phyloP scores from a whole-genome alignment of 257 asterid genomes.

The Solanum piurae region DNA sequence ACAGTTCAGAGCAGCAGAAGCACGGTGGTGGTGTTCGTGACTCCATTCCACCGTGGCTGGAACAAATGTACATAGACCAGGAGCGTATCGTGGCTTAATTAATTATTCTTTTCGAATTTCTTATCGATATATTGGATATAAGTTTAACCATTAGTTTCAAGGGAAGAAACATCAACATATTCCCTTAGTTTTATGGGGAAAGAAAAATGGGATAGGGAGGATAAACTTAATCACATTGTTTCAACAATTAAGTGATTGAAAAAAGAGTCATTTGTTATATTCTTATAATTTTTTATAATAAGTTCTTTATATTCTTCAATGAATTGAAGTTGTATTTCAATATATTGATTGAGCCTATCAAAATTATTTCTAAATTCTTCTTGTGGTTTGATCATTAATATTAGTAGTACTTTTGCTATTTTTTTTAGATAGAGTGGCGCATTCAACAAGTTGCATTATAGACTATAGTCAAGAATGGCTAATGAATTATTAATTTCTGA shows the following conservation, averaged over 20 bases:
- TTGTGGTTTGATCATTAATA: background rate
- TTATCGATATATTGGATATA: background rate
- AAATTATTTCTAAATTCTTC: background rate
- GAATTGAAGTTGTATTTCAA: background rate
- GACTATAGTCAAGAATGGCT: background rate
- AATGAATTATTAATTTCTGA: background rate
- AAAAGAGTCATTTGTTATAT: background rate
- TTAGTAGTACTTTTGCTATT: background rate
- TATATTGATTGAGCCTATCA: background rate
- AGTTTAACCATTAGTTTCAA: background rate
- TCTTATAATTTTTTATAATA: background rate
- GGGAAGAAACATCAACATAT: background rate
- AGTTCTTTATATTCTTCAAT: background rate
- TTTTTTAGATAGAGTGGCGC: background rate
- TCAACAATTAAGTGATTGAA: slow-evolving; percentile 3
- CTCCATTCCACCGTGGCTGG: slow-evolving; percentile 51
- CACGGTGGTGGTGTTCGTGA: slow-evolving; percentile 23
- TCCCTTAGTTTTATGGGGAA: background rate
- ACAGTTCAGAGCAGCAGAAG: slow-evolving; percentile 27
- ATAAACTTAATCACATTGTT: slow-evolving; percentile 2
- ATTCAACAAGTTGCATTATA: background rate
- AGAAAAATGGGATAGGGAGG: background rate
- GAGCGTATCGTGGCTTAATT: slow-evolving; percentile 66
- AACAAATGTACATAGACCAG: slow-evolving; percentile 85
- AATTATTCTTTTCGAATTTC: background rate